Evolutionary conservation across 75 land plant genomes (phyloP).

Genomic region (Picea glauca): DNA sequence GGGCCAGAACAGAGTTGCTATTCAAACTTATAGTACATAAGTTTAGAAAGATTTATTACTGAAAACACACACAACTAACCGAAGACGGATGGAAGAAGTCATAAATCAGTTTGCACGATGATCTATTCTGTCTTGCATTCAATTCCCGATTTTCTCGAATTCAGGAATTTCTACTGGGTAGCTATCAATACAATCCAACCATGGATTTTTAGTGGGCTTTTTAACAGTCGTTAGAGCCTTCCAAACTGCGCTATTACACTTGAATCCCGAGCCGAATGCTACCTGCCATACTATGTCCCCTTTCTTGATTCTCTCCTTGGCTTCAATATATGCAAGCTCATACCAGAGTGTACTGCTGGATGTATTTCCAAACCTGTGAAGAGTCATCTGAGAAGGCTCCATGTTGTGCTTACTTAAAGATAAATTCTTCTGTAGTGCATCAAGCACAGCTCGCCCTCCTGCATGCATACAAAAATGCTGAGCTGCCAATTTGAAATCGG

Average conservation of each 20-base stretch:
- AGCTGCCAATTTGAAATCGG: constrained; percentile 62
- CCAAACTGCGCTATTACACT: constrained; percentile 89
- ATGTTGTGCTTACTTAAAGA: constrained; percentile 54
- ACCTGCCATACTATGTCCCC: constrained; percentile 76
- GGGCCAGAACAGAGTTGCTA: too few relatives aligned
- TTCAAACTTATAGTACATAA: too few relatives aligned
- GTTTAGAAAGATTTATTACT: too few relatives aligned
- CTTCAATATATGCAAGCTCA: constrained; percentile 63
- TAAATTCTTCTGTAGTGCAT: constrained; percentile 72
- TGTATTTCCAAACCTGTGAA: constrained; percentile 77
- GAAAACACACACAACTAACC: too few relatives aligned
- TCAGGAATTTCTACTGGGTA: constrained; percentile 72
- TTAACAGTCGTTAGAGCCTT: constrained; percentile 40
- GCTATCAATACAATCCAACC: constrained; percentile 60
- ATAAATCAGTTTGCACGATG: too few relatives aligned
- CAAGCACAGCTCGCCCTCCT: constrained; percentile 69
- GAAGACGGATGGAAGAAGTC: too few relatives aligned
- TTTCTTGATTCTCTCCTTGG: constrained; percentile 66
- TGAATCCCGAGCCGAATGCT: constrained; percentile 74
- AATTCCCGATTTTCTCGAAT: constrained; percentile 27
- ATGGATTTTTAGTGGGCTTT: constrained; percentile 40
- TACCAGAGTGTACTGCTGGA: constrained; percentile 71
- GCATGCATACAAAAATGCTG: constrained; percentile 88
- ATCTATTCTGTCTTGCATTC: too few relatives aligned
- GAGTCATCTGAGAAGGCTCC: constrained; percentile 78